A percentile compares a stretch with the other conserved stretches of the same genome.
These are phyloP conservation scores for Clonostachys byssicola DNA, from an alignment of 2,329 filamentous ascomycete genomes.

Conservation along the genomic window DNA sequence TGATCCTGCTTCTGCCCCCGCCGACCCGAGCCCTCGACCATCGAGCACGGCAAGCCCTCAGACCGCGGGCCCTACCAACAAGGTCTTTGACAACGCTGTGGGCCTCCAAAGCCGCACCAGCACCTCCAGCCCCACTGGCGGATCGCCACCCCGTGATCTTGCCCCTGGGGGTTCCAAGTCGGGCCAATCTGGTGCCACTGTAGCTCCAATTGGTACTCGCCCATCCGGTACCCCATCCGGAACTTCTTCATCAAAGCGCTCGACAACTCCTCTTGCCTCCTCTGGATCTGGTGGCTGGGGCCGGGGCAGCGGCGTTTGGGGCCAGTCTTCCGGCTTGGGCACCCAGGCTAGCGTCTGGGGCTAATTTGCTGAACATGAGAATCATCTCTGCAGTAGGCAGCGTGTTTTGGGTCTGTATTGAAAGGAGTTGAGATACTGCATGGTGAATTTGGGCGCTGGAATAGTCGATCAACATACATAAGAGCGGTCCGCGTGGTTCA, in stretches of 20 bases:
- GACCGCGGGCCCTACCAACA: conserved; percentile 49
- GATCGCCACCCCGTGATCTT: conserved; percentile 70
- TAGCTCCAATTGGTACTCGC: conserved; percentile 91
- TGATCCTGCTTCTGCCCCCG: conserved; percentile 43
- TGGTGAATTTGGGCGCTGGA: not conserved
- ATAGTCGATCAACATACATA: too few species aligned
- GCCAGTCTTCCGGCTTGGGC: conserved; percentile 74
- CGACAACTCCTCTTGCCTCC: conserved; percentile 89
- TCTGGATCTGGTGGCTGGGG: conserved; percentile 79
- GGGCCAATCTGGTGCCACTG: conserved; percentile 54
- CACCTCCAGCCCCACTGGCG: conserved; percentile 75
- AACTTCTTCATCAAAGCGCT: conserved; percentile 61
- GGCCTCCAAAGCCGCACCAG: conserved; percentile 69
- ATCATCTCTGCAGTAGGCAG: too few species aligned
- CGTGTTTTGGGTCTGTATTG: not conserved
- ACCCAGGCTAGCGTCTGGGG: conserved; percentile 95
- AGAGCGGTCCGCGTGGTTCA: too few species aligned
- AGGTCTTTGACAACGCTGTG: conserved; percentile 55
- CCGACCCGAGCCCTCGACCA: conserved; percentile 57
- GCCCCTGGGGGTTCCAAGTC: conserved; percentile 44
- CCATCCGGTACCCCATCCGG: conserved; percentile 57
- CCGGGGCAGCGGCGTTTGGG: conserved; percentile 79
- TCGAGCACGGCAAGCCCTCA: conserved; percentile 86
- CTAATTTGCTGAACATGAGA: conserved; percentile 31
- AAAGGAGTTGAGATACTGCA: not conserved